Evolutionary conservation across 495 filamentous ascomycete species (phyloP).

Genomic region (Aspergillus sclerotioniger): DNA sequence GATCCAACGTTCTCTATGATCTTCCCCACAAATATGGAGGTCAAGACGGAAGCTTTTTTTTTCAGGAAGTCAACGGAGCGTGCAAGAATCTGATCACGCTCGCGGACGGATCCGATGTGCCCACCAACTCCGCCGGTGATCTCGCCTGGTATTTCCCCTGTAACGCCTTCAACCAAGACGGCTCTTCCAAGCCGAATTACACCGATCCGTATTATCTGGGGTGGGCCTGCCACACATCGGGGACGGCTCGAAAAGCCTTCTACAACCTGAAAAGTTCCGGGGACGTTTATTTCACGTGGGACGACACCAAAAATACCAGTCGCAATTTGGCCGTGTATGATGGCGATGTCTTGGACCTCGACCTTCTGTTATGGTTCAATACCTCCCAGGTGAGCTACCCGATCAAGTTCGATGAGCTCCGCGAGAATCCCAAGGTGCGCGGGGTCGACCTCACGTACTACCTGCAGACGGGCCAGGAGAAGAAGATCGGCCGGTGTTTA

Average conservation of each 20-base stretch:
- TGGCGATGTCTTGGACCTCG: slow-evolving; percentile 89
- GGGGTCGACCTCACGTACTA: slow-evolving; percentile 90
- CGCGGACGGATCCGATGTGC: slow-evolving; percentile 69
- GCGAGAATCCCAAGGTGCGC: slow-evolving; percentile 69
- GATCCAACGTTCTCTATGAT: slow-evolving; percentile 79
- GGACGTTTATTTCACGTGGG: slow-evolving; percentile 94
- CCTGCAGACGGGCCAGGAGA: slow-evolving; percentile 74
- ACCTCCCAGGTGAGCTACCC: slow-evolving; percentile 77
- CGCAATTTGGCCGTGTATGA: slow-evolving; percentile 92
- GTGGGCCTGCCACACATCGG: slow-evolving; percentile 86
- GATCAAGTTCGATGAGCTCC: slow-evolving; percentile 72
- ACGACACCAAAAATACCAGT: slow-evolving; percentile 82
- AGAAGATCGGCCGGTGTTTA: slow-evolving; percentile 78
- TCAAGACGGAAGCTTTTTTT: slow-evolving; percentile 91
- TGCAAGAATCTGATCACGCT: slow-evolving; percentile 89
- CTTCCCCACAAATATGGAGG: slow-evolving; percentile 76
- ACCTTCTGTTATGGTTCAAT: slow-evolving; percentile 91
- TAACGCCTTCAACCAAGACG: slow-evolving; percentile 87
- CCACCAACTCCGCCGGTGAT: slow-evolving; percentile 67
- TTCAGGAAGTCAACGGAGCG: slow-evolving; percentile 97
- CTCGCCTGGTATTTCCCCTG: slow-evolving; percentile 99
- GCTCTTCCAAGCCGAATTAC: slow-evolving; percentile 71
- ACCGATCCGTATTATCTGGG: slow-evolving; percentile 75
- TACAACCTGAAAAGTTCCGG: slow-evolving; percentile 62
- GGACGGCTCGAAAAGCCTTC: slow-evolving; percentile 64